These are phyloP conservation scores for Dendryphion nanum DNA, from an alignment of 2,329 filamentous ascomycete genomes.

Conservation along the genomic window DNA sequence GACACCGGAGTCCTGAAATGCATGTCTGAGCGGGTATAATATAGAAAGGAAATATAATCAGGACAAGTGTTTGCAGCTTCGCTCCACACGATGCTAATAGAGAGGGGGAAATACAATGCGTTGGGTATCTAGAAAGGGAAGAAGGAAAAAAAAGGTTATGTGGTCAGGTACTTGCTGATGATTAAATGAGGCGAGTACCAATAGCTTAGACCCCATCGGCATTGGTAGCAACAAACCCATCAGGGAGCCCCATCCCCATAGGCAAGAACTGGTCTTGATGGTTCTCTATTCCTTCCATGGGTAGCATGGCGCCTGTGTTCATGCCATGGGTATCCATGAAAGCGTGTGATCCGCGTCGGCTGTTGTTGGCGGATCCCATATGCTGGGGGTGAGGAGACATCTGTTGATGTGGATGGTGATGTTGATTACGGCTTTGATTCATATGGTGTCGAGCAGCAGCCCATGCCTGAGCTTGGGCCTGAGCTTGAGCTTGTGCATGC, in stretches of 20 bases:
- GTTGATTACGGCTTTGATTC: constrained; percentile 29
- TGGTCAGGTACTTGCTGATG: not conserved
- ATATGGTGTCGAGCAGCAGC: constrained; percentile 37
- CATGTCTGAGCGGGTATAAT: constrained; percentile 1
- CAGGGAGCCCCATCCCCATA: constrained; percentile 31
- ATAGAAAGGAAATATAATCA: not conserved
- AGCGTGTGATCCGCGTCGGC: constrained; percentile 27
- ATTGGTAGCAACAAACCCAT: constrained; percentile 26
- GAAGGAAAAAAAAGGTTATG: constrained; percentile 4
- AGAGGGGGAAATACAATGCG: constrained; percentile 2
- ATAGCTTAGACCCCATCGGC: constrained; percentile 17
- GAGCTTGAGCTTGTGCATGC: constrained; percentile 13
- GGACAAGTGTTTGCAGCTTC: constrained; percentile 8
- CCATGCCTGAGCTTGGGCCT: constrained; percentile 26
- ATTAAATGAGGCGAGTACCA: not conserved
- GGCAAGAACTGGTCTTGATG: constrained; percentile 32
- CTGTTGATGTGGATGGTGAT: constrained; percentile 25
- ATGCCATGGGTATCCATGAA: constrained; percentile 31
- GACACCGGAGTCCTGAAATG: not conserved
- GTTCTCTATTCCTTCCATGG: constrained; percentile 33
- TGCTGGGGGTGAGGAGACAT: constrained; percentile 20
- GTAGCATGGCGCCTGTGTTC: constrained; percentile 21
- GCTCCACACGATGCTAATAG: constrained; percentile 17
- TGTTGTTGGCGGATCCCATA: constrained; percentile 31
- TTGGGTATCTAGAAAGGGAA: constrained; percentile 5